Conservation (phyloP, 1,284 basidiomycete genomes). For the Papiliotrema flavescens region DNA sequence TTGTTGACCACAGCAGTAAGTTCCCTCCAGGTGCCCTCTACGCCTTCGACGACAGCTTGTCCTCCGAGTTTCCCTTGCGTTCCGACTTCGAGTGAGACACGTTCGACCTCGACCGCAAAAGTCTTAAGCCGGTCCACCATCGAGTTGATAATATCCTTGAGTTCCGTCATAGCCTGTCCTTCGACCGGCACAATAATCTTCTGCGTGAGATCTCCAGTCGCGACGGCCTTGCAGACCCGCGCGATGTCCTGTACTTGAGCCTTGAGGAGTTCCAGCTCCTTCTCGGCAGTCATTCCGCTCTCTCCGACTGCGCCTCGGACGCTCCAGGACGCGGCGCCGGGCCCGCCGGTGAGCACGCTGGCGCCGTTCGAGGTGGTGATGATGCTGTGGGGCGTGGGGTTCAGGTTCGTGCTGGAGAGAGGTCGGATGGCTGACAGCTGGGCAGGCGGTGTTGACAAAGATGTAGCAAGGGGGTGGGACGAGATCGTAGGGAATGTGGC, state of each 20-base stretch:
- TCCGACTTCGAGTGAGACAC: constrained; percentile 77
- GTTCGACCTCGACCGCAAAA: constrained; percentile 54
- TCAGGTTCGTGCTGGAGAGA: background rate
- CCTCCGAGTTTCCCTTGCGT: constrained; percentile 90
- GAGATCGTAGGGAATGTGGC: constrained; percentile 7
- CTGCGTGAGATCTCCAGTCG: constrained; percentile 86
- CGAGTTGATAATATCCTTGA: constrained; percentile 96
- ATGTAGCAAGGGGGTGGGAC: constrained; percentile 24
- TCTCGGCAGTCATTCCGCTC: constrained; percentile 47
- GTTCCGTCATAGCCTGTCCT: constrained; percentile 93
- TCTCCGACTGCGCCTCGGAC: constrained; percentile 20
- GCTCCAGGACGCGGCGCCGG: constrained; percentile 21
- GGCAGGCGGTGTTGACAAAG: constrained; percentile 23
- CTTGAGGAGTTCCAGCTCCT: constrained; percentile 77
- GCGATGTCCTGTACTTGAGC: constrained; percentile 87
- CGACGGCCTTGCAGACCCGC: constrained; percentile 93
- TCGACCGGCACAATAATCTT: constrained; percentile 96
- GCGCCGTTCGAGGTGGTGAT: constrained; percentile 20
- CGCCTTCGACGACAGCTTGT: constrained; percentile 85
- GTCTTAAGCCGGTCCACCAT: constrained; percentile 67
- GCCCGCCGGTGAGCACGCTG: constrained; percentile 24
- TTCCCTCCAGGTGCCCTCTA: constrained; percentile 92
- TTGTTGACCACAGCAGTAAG: constrained; percentile 87
- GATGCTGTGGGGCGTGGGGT: constrained; percentile 15
- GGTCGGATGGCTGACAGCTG: constrained; percentile 9